Percentiles rank a stretch among this genome's conserved stretches.
Evolutionary conservation across 2,329 filamentous ascomycete species (phyloP).

Genomic region (Alternaria gaisen): DNA sequence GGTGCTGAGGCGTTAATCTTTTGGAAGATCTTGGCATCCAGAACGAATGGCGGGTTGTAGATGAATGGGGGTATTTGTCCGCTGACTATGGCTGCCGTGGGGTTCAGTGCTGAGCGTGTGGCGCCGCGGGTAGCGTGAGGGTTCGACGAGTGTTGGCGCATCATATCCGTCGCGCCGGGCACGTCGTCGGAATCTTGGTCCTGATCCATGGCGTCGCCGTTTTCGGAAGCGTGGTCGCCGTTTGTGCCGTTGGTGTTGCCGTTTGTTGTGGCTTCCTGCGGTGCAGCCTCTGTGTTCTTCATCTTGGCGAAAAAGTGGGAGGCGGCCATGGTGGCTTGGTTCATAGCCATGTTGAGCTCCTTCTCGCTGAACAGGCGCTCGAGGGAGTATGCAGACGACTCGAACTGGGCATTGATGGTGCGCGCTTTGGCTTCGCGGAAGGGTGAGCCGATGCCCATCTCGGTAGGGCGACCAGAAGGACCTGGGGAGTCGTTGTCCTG

Average conservation of each 20-base stretch:
- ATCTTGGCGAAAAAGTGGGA: conserved; percentile 67
- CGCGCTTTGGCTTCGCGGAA: conserved; percentile 64
- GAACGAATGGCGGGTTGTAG: conserved; percentile 53
- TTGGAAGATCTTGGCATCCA: conserved; percentile 56
- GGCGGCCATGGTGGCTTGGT: conserved; percentile 67
- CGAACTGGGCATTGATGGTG: conserved; percentile 63
- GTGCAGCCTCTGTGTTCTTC: conserved; percentile 44
- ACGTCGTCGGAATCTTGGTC: conserved; percentile 52
- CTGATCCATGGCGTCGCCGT: conserved; percentile 50
- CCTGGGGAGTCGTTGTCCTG: conserved; percentile 68
- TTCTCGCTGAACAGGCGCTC: conserved; percentile 73
- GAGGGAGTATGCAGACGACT: conserved; percentile 67
- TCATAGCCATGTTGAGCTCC: conserved; percentile 69
- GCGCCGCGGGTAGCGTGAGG: conserved; percentile 63
- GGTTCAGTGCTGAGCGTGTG: conserved; percentile 64
- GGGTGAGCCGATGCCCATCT: conserved; percentile 59
- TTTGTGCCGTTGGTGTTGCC: conserved; percentile 45
- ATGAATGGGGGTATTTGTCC: conserved; percentile 54
- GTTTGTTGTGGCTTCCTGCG: conserved; percentile 42
- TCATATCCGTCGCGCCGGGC: conserved; percentile 65
- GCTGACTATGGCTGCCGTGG: conserved; percentile 57
- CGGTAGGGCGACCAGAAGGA: conserved; percentile 57
- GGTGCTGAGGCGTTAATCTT: conserved; percentile 60
- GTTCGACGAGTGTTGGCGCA: conserved; percentile 66
- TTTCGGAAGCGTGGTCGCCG: conserved; percentile 47